phyloP scores from a whole-genome alignment of 2,329 filamentous ascomycete genomes.

The Furcasterigmium furcatum region DNA sequence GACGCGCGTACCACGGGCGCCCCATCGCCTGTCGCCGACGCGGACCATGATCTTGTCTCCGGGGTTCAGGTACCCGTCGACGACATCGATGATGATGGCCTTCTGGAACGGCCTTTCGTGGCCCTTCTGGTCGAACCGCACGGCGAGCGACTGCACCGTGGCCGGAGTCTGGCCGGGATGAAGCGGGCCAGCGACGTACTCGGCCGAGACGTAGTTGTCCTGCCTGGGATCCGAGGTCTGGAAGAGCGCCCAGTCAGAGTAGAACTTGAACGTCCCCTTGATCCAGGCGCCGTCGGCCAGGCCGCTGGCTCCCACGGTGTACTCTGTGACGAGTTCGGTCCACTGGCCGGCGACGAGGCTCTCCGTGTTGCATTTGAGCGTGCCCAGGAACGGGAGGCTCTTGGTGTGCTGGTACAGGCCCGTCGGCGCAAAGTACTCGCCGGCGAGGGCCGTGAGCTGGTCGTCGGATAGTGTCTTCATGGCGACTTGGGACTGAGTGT shows the following conservation, averaged over 20 bases:
- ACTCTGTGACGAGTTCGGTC: conserved; percentile 22
- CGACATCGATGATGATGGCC: conserved; percentile 30
- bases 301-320: conserved; percentile 24
- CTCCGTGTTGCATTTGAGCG: conserved; percentile 16
- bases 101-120: conserved; percentile 33
- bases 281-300: conserved; percentile 30
- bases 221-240: conserved; percentile 23
- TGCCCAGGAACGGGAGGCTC: conserved; percentile 22
- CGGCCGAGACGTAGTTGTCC: conserved; percentile 28
- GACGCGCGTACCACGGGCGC: conserved; percentile 23
- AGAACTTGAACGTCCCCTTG: conserved; percentile 34
- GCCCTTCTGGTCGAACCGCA: conserved; percentile 33
- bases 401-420: conserved; percentile 23
- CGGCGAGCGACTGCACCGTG: conserved; percentile 25
- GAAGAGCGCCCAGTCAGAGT: conserved; percentile 31
- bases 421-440: conserved; percentile 20
- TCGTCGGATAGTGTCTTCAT: conserved; percentile 18
- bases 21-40: conserved; percentile 26
- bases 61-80: conserved; percentile 31
- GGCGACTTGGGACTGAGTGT: not conserved
- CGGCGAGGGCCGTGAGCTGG: conserved; percentile 15
- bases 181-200: conserved; percentile 21
- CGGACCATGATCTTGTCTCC: conserved; percentile 27
- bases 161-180: conserved; percentile 24
- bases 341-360: conserved; percentile 21